Evolutionary conservation across 1,284 basidiomycete species (phyloP).

Genomic region (Wallemia hederae): DNA sequence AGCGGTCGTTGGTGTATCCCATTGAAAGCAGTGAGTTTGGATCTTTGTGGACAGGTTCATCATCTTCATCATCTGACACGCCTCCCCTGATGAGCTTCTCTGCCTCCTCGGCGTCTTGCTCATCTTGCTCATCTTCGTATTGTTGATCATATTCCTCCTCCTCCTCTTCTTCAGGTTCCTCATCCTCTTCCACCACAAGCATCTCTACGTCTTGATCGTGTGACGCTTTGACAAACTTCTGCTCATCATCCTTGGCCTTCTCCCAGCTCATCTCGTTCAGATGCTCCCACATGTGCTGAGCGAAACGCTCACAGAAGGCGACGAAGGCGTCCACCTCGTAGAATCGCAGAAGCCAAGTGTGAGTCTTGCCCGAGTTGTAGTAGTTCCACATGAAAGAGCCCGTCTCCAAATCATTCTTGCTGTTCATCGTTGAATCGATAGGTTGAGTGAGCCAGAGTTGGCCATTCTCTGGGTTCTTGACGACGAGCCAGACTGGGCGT

Average conservation of each 20-base stretch:
- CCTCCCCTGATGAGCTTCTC: conserved; percentile 16
- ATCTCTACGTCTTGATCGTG: conserved; percentile 51
- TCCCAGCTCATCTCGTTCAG: conserved; percentile 43
- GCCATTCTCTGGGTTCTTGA: conserved; percentile 23
- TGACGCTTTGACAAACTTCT: conserved; percentile 30
- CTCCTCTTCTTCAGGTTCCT: conserved; percentile 11
- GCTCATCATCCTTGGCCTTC: conserved; percentile 52
- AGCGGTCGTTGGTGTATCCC: conserved; percentile 83
- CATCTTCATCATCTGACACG: conserved; percentile 18
- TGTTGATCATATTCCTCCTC: conserved; percentile 21
- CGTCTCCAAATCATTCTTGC: conserved; percentile 28
- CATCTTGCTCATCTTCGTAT: conserved; percentile 43
- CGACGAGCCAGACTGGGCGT: conserved; percentile 26
- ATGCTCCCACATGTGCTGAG: conserved; percentile 50
- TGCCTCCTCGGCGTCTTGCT: conserved; percentile 30
- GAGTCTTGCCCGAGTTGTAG: conserved; percentile 21
- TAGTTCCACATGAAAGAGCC: conserved; percentile 57
- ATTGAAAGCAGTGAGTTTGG: conserved; percentile 79
- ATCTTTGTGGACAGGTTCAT: conserved; percentile 16
- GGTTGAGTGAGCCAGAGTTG: conserved; percentile 20
- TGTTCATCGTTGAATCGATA: conserved; percentile 27
- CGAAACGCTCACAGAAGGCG: conserved; percentile 36
- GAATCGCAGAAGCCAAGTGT: conserved; percentile 63
- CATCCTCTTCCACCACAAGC: conserved; percentile 36
- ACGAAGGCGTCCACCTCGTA: conserved; percentile 27